Base-by-base conservation (phyloP, 495 filamentous ascomycete species). In the Talaromyces stipitatus region DNA sequence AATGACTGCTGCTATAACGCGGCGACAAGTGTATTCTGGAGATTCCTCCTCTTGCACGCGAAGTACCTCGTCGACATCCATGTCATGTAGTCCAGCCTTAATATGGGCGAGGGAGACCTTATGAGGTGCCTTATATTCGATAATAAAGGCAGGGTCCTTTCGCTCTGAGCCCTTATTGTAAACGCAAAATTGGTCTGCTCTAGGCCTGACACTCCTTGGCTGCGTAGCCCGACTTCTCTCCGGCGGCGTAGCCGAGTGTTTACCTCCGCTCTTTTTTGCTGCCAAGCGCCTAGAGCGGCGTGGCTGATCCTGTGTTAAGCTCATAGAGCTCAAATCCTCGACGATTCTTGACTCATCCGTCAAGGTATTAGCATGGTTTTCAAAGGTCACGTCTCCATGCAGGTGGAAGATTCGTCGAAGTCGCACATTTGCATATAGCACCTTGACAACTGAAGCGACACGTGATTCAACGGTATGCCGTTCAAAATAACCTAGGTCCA, bases 51-150 rank as follows among this genome's bases (percentile, higher is more conserved):
- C 22, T 9, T 58, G 29, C 3, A 20, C 30, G 18, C n/a, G 45
- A 8, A 69, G 6, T 2, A 61, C 56, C 38, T 59, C 30, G 38
- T 63, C 66, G 14, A 62, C 57, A 2, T 67, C 59, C 59, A 67
- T 65, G 7, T 61, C 55, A 6, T 60, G 51, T 16, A 69, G 61
- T 23, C 64, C 64, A 6, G 51, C 59, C 23, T 27, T 56, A 23
- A 69, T 60, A 29, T 65, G 38, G 12, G 54, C 54, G 0, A 66
- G 54, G 12, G 65, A 56, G 4, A 79, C 52, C 62, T 75, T 74
- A 53, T 78, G 67, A 24, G 69, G 72, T 12, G 71, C 58, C 58
- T 74, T 75, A 58, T 76, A 72, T 59, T 76, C 68, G 58, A 74
- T 68, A 11, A 69, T 64, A 46, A 66, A 58, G 11, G 57, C 60